A percentile compares a stretch with the other conserved stretches of the same genome.
Evolutionary conservation across 805 yeast species (phyloP).

Genomic region (Starmera quercuum): DNA sequence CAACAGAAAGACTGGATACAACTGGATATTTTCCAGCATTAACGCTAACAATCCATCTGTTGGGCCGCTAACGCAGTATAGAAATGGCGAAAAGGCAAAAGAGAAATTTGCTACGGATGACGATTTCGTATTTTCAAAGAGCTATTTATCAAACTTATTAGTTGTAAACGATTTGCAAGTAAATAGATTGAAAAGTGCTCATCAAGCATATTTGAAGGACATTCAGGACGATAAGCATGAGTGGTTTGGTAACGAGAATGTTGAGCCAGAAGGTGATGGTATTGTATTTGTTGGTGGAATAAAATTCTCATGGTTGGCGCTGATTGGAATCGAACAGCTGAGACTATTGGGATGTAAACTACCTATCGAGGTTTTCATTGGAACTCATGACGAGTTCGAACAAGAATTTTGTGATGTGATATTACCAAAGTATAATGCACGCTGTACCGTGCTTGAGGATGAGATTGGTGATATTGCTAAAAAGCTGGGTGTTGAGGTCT

Average conservation of each 20-base stretch:
- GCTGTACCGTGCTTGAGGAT: constrained; percentile 55
- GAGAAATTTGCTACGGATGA: constrained; percentile 34
- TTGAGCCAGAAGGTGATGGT: constrained; percentile 37
- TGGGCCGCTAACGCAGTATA: constrained; percentile 36
- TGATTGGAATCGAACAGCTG: constrained; percentile 53
- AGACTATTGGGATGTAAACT: constrained; percentile 52
- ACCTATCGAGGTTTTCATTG: constrained; percentile 70
- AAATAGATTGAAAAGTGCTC: constrained; percentile 29
- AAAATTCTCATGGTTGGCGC: constrained; percentile 60
- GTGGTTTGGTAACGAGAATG: constrained; percentile 20
- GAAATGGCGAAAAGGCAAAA: constrained; percentile 30
- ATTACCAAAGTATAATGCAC: constrained; percentile 52
- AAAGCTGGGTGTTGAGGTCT: constrained; percentile 38
- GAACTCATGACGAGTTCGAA: constrained; percentile 59
- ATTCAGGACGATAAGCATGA: constrained; percentile 30
- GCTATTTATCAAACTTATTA: constrained; percentile 36
- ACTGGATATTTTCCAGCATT: constrained; percentile 20
- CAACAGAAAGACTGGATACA: constrained; percentile 2
- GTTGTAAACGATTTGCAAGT: constrained; percentile 29
- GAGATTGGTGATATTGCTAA: constrained; percentile 43
- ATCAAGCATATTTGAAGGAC: constrained; percentile 25
- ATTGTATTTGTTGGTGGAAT: constrained; percentile 74
- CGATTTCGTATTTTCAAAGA: constrained; percentile 36
- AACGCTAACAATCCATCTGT: constrained; percentile 28
- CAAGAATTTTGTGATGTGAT: constrained; percentile 52